These are phyloP conservation scores for Ceratocystis destructans DNA, from an alignment of 2,329 filamentous ascomycete species.

Conservation along the genomic window DNA sequence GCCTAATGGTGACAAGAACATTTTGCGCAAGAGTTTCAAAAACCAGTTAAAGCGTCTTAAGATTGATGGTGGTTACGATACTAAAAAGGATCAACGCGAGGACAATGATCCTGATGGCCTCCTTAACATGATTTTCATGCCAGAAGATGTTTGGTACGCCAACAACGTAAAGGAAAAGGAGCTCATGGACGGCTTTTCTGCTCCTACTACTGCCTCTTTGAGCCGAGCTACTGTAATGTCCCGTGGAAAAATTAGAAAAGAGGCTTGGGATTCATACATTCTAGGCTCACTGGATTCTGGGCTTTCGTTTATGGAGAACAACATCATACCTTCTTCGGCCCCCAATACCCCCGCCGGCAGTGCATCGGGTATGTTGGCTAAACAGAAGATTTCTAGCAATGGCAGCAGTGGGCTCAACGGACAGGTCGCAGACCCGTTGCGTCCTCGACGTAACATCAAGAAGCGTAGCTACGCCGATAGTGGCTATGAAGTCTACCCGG, in stretches of 20 bases:
- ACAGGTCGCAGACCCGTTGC: slow-evolving; percentile 29
- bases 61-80: slow-evolving; percentile 47
- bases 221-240: slow-evolving; percentile 42
- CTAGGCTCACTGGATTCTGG: slow-evolving; percentile 17
- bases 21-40: slow-evolving; percentile 54
- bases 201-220: slow-evolving; percentile 32
- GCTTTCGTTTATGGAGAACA: slow-evolving; percentile 8
- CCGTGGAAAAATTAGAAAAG: slow-evolving; percentile 30
- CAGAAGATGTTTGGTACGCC: slow-evolving; percentile 44
- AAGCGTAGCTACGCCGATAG: slow-evolving; percentile 64
- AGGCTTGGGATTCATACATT: slow-evolving; percentile 20
- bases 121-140: slow-evolving; percentile 36
- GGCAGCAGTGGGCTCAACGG: slow-evolving; percentile 1
- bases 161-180: slow-evolving; percentile 41
- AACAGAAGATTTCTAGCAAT: not conserved
- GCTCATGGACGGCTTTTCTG: slow-evolving; percentile 39
- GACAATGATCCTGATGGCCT: slow-evolving; percentile 39
- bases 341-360: slow-evolving; percentile 14
- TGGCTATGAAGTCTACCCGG: slow-evolving; percentile 61
- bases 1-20: slow-evolving; percentile 53
- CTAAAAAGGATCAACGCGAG: slow-evolving; percentile 43
- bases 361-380: slow-evolving; percentile 2
- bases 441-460: slow-evolving; percentile 53
- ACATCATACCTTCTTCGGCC: slow-evolving; percentile 9
- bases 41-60: slow-evolving; percentile 52